phyloP scores from a whole-genome alignment of 1,284 basidiomycete genomes.

The Microbotryum scabiosae region DNA sequence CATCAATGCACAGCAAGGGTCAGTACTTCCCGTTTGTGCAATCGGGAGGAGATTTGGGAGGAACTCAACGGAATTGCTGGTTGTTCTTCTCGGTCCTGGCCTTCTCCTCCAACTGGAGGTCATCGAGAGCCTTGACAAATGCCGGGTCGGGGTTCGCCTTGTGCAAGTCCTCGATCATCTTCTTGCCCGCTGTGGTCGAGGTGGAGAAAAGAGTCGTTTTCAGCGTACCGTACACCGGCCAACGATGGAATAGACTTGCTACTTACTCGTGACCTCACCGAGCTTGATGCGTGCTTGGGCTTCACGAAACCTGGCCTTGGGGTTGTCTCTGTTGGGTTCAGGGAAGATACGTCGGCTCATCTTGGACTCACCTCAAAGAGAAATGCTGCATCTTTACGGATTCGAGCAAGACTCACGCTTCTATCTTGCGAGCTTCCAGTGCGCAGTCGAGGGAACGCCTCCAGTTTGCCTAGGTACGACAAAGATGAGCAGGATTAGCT shows the following conservation, averaged over 20 bases:
- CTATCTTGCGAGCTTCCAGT: slow-evolving; percentile 10
- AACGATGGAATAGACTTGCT: background rate
- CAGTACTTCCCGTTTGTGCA: too few relatives aligned
- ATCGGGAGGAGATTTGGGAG: too few relatives aligned
- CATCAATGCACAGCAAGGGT: too few relatives aligned
- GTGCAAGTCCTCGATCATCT: slow-evolving; percentile 14
- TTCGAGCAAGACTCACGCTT: slow-evolving; percentile 8
- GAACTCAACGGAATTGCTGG: slow-evolving; percentile 7
- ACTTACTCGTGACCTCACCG: slow-evolving; percentile 3
- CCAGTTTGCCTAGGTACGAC: slow-evolving; percentile 1
- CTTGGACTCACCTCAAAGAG: too few relatives aligned
- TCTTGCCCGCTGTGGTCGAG: slow-evolving; percentile 4
- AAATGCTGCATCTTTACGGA: background rate
- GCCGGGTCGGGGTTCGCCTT: slow-evolving; percentile 14
- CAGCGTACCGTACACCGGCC: background rate
- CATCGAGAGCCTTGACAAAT: slow-evolving; percentile 7
- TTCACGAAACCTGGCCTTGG: slow-evolving; percentile 20
- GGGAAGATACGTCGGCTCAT: background rate
- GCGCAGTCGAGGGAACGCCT: slow-evolving; percentile 19
- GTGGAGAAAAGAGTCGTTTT: background rate
- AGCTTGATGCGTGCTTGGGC: slow-evolving; percentile 24
- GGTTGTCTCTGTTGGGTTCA: slow-evolving; percentile 4
- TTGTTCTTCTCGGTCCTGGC: background rate
- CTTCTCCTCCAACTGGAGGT: slow-evolving; percentile 8
- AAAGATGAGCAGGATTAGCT: too few relatives aligned